Conservation (phyloP, 2,329 filamentous ascomycete genomes). For the Passalora sequoiae region DNA sequence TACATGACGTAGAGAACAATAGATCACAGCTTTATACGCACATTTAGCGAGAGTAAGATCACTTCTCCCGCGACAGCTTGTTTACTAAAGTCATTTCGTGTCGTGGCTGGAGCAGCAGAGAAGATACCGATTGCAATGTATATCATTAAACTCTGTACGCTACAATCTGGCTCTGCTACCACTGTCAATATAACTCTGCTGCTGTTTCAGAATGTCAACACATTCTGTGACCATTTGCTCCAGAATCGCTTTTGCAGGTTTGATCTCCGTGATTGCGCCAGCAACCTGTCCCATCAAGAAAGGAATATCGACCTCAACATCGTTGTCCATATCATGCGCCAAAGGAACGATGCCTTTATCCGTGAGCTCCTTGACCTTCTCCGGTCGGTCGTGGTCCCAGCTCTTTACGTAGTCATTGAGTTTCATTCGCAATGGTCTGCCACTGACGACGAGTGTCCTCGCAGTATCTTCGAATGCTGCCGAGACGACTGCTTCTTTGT, state of each 20-base stretch:
- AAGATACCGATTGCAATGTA: no score
- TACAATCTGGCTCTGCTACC: conserved; percentile 42
- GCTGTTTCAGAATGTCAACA: conserved; percentile 60
- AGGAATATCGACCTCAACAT: conserved; percentile 75
- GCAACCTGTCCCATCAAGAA: conserved; percentile 94
- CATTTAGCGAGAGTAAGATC: no score
- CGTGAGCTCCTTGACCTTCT: conserved; percentile 70
- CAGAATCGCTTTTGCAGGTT: conserved; percentile 81
- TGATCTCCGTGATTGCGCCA: conserved; percentile 67
- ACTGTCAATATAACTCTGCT: conserved; percentile 56
- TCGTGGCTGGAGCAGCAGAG: no score
- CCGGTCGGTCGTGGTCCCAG: conserved; percentile 69
- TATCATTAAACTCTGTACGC: no score
- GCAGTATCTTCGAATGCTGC: conserved; percentile 75
- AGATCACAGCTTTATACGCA: no score
- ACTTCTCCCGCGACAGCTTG: no score
- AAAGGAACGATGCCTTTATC: conserved; percentile 74
- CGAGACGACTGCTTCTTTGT: conserved; percentile 78
- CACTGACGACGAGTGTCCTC: conserved; percentile 75
- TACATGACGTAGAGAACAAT: no score
- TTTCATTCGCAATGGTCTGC: conserved; percentile 72
- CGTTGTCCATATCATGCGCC: conserved; percentile 71
- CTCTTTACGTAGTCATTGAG: conserved; percentile 76
- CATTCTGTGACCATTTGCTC: conserved; percentile 81
- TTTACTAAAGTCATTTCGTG: no score